phyloP scores from a whole-genome alignment of 108 stramenopile genomes.

The Fragilariopsis cylindrus region DNA sequence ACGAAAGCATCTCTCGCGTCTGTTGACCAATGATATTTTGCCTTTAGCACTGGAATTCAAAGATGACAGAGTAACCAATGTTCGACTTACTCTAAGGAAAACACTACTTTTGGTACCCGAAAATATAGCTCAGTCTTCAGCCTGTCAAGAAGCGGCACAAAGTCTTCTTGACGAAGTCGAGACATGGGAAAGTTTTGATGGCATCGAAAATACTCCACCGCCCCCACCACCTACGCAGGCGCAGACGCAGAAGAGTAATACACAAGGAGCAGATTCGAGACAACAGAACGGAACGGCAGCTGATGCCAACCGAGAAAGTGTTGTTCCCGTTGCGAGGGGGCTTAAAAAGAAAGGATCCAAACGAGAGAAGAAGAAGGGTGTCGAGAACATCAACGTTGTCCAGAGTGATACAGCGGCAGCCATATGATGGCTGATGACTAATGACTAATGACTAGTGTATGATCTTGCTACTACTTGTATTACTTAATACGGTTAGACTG shows the following conservation, averaged over 20 bases:
- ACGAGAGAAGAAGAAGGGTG: conserved; percentile 27
- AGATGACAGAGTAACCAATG: conserved; percentile 78
- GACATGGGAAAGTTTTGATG: conserved; percentile 75
- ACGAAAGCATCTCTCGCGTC: conserved; percentile 55
- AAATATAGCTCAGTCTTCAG: conserved; percentile 48
- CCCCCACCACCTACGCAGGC: conserved; percentile 22
- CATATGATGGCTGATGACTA: conserved; percentile 18
- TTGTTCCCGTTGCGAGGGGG: conserved; percentile 3
- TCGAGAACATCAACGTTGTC: conserved; percentile 12
- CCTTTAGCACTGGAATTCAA: conserved; percentile 75
- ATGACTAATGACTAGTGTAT: no score
- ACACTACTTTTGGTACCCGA: conserved; percentile 66
- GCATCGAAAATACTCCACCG: conserved; percentile 15
- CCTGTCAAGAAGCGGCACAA: conserved; percentile 56
- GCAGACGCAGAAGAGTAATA: conserved; percentile 2
- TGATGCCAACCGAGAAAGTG: not conserved
- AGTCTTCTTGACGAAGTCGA: conserved; percentile 74
- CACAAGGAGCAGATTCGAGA: not conserved
- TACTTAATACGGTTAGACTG: no score
- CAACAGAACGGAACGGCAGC: conserved; percentile 10
- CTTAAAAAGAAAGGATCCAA: conserved; percentile 21
- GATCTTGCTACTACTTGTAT: no score
- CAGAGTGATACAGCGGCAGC: conserved; percentile 28
- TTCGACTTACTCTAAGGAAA: conserved; percentile 74
- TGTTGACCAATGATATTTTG: conserved; percentile 62